These are phyloP conservation scores for Lodderomyces beijingensis DNA, from an alignment of 1,139 yeast genomes.

Conservation along the genomic window DNA sequence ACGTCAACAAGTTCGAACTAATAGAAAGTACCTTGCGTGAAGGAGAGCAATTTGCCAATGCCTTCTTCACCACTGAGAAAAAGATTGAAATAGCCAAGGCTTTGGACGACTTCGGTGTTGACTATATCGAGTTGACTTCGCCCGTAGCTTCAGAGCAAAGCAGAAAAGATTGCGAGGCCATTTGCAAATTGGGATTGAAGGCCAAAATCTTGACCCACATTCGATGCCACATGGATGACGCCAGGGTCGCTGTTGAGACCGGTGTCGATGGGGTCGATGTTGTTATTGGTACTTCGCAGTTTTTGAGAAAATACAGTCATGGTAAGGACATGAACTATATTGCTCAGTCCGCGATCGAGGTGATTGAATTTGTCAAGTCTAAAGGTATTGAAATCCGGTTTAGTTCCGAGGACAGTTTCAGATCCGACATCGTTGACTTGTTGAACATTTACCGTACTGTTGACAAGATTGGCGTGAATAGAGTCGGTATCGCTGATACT, in stretches of 20 bases:
- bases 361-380: constrained; percentile 94
- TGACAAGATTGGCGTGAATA: constrained; percentile 94
- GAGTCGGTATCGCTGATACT: constrained; percentile 99
- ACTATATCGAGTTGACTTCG: constrained; percentile 93
- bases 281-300: constrained; percentile 96
- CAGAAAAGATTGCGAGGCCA: constrained; percentile 92
- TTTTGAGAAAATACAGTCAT: constrained; percentile 89
- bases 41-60: constrained; percentile 98
- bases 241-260: constrained; percentile 92
- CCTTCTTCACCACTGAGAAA: constrained; percentile 91
- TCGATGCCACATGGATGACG: constrained; percentile 99
- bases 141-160: constrained; percentile 98
- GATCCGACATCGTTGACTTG: constrained; percentile 93
- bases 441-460: constrained; percentile 95
- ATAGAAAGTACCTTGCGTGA: constrained; percentile 96
- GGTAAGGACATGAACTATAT: constrained; percentile 99
- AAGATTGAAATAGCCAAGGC: constrained; percentile 98
- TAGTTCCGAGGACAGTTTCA: constrained; percentile 95
- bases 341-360: constrained; percentile 94
- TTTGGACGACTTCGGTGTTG: constrained; percentile 95
- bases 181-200: constrained; percentile 92
- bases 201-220: constrained; percentile 91
- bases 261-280: constrained; percentile 99
- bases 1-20: constrained; percentile 83
- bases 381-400: constrained; percentile 97